A percentile compares a stretch with the other conserved stretches of the same genome.
phyloP scores from a whole-genome alignment of 495 filamentous ascomycete species.

The Lasiosphaeria hispida region DNA sequence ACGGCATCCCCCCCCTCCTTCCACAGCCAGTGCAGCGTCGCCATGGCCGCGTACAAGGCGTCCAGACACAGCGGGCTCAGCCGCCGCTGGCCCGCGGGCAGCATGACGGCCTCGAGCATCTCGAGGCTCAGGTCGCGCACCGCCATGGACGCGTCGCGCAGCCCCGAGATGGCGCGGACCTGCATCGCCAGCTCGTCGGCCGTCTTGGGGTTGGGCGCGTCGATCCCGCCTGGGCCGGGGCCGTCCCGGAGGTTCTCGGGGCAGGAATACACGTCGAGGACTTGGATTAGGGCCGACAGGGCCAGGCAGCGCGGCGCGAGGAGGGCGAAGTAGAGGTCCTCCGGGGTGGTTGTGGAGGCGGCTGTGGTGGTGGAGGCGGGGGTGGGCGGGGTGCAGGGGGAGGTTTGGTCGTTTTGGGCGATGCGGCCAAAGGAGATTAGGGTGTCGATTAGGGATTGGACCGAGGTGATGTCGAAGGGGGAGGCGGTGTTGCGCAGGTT shows the following conservation, averaged over 20 bases:
- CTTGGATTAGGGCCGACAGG: constrained; percentile 19
- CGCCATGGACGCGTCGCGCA: constrained; percentile 12
- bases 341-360: background rate
- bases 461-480: constrained; percentile 12
- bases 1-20: constrained; percentile 24
- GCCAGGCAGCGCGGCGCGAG: constrained; percentile 15
- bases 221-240: constrained; percentile 4
- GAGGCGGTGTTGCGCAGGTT: constrained; percentile 1
- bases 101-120: constrained; percentile 17
- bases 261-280: constrained; percentile 26
- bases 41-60: constrained; percentile 21
- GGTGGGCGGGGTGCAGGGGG: background rate
- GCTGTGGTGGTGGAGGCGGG: background rate
- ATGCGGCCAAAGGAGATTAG: constrained; percentile 16
- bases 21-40: constrained; percentile 28
- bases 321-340: constrained; percentile 8
- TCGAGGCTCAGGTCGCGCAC: constrained; percentile 21
- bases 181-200: constrained; percentile 17
- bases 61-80: constrained; percentile 26
- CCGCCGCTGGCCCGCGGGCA: constrained; percentile 12
- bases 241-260: constrained; percentile 27
- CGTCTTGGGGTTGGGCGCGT: background rate
- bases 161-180: constrained; percentile 9
- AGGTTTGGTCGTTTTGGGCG: constrained; percentile 3
- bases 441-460: constrained; percentile 10